These are phyloP conservation scores for Prunella vulgaris DNA, from an alignment of 257 asterid species.

Conservation along the genomic window DNA sequence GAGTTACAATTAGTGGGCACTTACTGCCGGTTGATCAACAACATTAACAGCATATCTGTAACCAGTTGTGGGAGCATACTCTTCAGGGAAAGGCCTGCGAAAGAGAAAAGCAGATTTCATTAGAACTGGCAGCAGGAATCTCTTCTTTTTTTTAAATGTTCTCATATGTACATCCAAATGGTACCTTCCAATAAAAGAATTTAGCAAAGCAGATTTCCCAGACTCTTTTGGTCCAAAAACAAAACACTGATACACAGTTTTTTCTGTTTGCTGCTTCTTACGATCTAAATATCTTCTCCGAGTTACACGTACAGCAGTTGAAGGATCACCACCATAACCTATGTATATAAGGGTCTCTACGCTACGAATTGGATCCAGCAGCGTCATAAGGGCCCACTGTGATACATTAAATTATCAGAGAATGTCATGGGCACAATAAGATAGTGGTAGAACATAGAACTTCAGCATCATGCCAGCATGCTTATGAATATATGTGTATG, in stretches of 20 bases:
- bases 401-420: constrained; percentile 18
- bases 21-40: constrained; percentile 62
- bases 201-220: constrained; percentile 81
- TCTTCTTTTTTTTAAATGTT: constrained; percentile 1
- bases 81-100: constrained; percentile 74
- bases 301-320: constrained; percentile 74
- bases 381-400: constrained; percentile 97
- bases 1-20: constrained; percentile 20
- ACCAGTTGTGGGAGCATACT: constrained; percentile 53
- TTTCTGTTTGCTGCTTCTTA: constrained; percentile 78
- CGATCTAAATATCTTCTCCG: constrained; percentile 90
- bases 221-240: constrained; percentile 92
- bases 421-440: neutral
- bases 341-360: constrained; percentile 80
- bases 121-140: neutral
- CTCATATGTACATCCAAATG: constrained; percentile 7
- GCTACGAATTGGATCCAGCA: constrained; percentile 77
- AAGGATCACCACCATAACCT: constrained; percentile 86
- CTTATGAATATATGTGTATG: neutral
- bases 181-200: constrained; percentile 82
- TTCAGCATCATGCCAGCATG: neutral
- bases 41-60: constrained; percentile 66
- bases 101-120: constrained; percentile 8
- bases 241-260: constrained; percentile 81
- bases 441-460: neutral